These are phyloP conservation scores for Fusarium papillatum DNA, from an alignment of 2,329 filamentous ascomycete genomes.

Conservation along the genomic window DNA sequence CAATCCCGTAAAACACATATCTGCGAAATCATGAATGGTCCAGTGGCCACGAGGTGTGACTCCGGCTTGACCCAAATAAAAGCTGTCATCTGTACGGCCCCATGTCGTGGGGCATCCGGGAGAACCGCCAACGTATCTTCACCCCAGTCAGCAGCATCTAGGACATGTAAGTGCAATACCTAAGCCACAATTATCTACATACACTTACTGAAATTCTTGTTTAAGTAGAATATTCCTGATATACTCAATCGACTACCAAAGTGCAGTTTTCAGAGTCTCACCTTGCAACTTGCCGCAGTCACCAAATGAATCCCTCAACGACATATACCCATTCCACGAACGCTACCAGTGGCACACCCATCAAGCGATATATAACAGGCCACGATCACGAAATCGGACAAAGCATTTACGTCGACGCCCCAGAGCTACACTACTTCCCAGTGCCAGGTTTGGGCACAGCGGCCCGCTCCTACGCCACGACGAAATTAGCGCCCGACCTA, in stretches of 20 bases:
- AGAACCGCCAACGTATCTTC: neutral
- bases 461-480: constrained; percentile 15
- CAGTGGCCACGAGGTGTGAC: neutral
- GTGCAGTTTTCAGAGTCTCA: neutral
- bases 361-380: constrained; percentile 17
- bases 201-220: neutral
- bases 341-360: neutral
- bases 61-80: neutral
- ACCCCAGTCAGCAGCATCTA: neutral
- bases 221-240: neutral
- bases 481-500: constrained; percentile 5
- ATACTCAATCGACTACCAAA: neutral
- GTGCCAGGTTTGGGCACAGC: constrained; percentile 14
- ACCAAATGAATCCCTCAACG: neutral
- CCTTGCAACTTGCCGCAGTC: neutral
- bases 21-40: neutral
- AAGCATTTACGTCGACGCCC: constrained; percentile 8
- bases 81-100: neutral
- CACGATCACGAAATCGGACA: neutral
- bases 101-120: neutral
- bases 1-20: neutral
- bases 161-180: neutral
- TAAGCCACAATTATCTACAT: neutral
- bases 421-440: neutral
- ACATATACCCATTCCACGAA: neutral